A percentile compares a stretch with the other conserved stretches of the same genome.
Conservation (phyloP, 2,329 filamentous ascomycete genomes). For the Diplodia seriata region DNA sequence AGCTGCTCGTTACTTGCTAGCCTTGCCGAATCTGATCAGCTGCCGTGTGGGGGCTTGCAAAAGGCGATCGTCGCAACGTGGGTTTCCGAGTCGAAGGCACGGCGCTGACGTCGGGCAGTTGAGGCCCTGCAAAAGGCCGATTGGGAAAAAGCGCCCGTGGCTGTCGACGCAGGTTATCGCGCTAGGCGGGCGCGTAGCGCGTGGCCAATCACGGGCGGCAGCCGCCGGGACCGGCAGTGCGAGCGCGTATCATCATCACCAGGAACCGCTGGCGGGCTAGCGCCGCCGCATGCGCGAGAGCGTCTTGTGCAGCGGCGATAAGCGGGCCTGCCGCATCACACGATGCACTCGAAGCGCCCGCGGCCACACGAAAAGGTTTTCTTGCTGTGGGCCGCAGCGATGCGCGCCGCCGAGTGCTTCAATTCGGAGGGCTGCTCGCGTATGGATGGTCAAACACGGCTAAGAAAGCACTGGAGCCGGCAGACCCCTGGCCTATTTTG, state of each 20-base stretch:
- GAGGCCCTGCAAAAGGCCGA: constrained; percentile 15
- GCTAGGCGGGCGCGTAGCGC: constrained; percentile 10
- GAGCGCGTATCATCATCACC: constrained; percentile 28
- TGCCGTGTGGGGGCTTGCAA: constrained; percentile 5
- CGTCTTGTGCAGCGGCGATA: constrained; percentile 27
- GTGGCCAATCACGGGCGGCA: constrained; percentile 18
- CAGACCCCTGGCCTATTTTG: constrained; percentile 28
- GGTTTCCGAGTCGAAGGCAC: constrained; percentile 4
- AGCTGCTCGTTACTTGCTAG: constrained; percentile 2
- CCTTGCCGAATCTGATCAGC: constrained; percentile 15
- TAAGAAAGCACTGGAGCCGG: constrained; percentile 1
- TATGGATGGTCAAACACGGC: constrained; percentile 20
- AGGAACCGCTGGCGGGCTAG: constrained; percentile 24
- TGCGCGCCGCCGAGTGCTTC: constrained; percentile 11
- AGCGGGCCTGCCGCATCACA: constrained; percentile 14
- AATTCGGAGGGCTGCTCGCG: constrained; percentile 18
- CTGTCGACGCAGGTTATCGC: constrained; percentile 20
- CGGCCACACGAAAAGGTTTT: constrained; percentile 14
- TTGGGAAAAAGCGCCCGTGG: constrained; percentile 13
- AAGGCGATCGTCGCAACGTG: constrained; percentile 15
- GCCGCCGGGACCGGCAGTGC: constrained; percentile 10
- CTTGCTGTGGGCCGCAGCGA: constrained; percentile 11
- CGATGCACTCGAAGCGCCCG: constrained; percentile 4
- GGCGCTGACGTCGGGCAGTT: constrained; percentile 21
- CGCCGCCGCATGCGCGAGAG: constrained; percentile 5